phyloP scores from a whole-genome alignment of 2,329 filamentous ascomycete species.

The Colletotrichum sp. region DNA sequence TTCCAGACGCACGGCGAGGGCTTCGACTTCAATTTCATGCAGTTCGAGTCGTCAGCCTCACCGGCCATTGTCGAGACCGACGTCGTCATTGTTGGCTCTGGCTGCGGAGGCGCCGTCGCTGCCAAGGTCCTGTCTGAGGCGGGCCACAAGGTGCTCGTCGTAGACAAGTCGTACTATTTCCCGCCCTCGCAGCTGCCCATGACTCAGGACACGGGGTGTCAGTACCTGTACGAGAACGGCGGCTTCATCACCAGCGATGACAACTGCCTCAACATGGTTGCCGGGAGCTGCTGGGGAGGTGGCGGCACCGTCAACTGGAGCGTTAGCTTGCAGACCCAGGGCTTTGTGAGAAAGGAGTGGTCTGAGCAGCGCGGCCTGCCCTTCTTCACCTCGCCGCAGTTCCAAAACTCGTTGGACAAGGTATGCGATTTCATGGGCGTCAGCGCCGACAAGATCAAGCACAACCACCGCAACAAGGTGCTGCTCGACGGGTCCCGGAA shows the following conservation, averaged over 20 bases:
- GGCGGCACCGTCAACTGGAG: slow-evolving; percentile 91
- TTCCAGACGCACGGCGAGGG: slow-evolving; percentile 55
- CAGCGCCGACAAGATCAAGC: slow-evolving; percentile 66
- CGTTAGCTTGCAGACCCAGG: slow-evolving; percentile 69
- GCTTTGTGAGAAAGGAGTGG: slow-evolving; percentile 83
- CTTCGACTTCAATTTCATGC: slow-evolving; percentile 66
- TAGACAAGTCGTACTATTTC: slow-evolving; percentile 84
- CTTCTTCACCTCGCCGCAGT: slow-evolving; percentile 77
- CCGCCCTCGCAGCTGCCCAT: slow-evolving; percentile 76
- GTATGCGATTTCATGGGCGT: slow-evolving; percentile 84
- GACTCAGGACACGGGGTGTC: slow-evolving; percentile 62
- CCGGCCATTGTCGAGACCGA: slow-evolving; percentile 74
- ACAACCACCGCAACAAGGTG: slow-evolving; percentile 74
- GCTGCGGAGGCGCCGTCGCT: slow-evolving; percentile 82
- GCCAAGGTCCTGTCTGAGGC: slow-evolving; percentile 83
- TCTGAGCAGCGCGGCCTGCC: slow-evolving; percentile 66
- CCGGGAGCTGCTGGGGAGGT: slow-evolving; percentile 81
- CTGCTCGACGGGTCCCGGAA: slow-evolving; percentile 78
- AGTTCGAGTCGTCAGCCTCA: slow-evolving; percentile 48
- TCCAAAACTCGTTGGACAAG: slow-evolving; percentile 79
- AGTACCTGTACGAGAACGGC: slow-evolving; percentile 73
- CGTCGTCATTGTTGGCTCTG: slow-evolving; percentile 84
- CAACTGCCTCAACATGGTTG: slow-evolving; percentile 63
- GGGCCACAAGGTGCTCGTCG: slow-evolving; percentile 77
- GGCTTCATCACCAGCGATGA: slow-evolving; percentile 64